Percentiles rank a stretch among this genome's conserved stretches.
These are phyloP conservation scores for Trichaptum fuscoviolaceum DNA, from an alignment of 768 basidiomycete species.

Conservation along the genomic window DNA sequence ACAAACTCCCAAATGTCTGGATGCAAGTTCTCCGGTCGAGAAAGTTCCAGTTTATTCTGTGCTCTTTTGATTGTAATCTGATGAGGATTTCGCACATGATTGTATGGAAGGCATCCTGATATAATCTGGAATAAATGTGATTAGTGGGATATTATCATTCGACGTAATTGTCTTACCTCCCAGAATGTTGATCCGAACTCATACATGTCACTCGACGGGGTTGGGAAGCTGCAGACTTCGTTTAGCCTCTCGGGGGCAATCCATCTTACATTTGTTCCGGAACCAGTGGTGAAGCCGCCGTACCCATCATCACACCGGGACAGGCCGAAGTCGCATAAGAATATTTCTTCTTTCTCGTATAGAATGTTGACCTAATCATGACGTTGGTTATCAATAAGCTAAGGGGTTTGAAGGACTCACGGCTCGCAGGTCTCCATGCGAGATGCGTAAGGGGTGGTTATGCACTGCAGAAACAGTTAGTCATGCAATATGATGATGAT, in stretches of 20 bases:
- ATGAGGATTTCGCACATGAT: neutral
- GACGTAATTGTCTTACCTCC: neutral
- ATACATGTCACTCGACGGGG: neutral
- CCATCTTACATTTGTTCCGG: neutral
- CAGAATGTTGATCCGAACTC: neutral
- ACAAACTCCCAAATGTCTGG: neutral
- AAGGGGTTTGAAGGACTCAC: neutral
- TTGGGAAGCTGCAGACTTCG: neutral
- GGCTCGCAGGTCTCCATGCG: neutral
- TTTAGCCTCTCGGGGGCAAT: neutral
- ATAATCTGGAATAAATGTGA: neutral
- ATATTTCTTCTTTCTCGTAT: neutral
- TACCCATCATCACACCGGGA: neutral
- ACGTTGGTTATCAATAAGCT: neutral
- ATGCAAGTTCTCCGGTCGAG: neutral
- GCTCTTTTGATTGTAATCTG: neutral
- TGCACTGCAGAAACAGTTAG: neutral
- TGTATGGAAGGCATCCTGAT: neutral
- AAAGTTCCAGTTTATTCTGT: neutral
- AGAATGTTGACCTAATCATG: neutral
- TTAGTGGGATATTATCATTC: neutral
- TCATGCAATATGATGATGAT: too few species aligned
- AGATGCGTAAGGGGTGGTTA: neutral
- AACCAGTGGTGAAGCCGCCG: neutral
- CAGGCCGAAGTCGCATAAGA: neutral